Evolutionary conservation across 345 rosid species (phyloP).

Genomic region (Melaleuca alternifolia): DNA sequence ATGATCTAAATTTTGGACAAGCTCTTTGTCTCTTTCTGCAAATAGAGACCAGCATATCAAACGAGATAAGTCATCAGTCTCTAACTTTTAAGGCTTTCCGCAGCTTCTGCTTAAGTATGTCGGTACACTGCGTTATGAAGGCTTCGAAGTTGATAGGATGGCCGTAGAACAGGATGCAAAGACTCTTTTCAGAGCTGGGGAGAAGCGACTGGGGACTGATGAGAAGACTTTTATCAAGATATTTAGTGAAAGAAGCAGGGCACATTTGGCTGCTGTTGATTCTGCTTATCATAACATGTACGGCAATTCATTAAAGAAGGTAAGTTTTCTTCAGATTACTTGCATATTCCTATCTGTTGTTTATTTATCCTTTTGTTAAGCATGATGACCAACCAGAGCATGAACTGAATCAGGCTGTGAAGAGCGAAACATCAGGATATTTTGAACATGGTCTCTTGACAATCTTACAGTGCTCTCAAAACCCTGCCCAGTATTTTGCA

Average conservation of each 20-base stretch:
- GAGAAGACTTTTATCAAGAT: constrained; percentile 46
- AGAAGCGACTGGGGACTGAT: constrained; percentile 60
- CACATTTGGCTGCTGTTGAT: constrained; percentile 45
- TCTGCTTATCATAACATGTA: constrained; percentile 29
- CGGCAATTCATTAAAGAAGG: constrained; percentile 50
- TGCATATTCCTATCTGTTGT: not conserved
- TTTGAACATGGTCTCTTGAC: constrained; percentile 42
- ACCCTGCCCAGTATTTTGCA: constrained; percentile 44
- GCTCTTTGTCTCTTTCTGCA: not conserved
- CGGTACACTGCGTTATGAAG: constrained; percentile 37
- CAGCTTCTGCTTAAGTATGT: constrained; percentile 52
- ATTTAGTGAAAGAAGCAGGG: constrained; percentile 49
- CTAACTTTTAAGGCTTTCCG: not conserved
- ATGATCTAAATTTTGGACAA: not conserved
- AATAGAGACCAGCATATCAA: not conserved
- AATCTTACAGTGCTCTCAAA: constrained; percentile 39
- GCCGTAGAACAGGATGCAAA: constrained; percentile 39
- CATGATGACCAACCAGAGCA: not conserved
- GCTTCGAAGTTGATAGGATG: constrained; percentile 32
- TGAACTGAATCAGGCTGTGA: constrained; percentile 35
- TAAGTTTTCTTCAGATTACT: constrained; percentile 1
- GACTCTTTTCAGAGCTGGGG: constrained; percentile 56
- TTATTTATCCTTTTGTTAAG: not conserved
- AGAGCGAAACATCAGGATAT: constrained; percentile 51
- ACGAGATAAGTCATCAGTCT: not conserved